Percentiles rank a stretch among this genome's conserved stretches.
phyloP scores from a whole-genome alignment of 371 early-diverging fungal genomes.

The Dichotomocladium elegans region DNA sequence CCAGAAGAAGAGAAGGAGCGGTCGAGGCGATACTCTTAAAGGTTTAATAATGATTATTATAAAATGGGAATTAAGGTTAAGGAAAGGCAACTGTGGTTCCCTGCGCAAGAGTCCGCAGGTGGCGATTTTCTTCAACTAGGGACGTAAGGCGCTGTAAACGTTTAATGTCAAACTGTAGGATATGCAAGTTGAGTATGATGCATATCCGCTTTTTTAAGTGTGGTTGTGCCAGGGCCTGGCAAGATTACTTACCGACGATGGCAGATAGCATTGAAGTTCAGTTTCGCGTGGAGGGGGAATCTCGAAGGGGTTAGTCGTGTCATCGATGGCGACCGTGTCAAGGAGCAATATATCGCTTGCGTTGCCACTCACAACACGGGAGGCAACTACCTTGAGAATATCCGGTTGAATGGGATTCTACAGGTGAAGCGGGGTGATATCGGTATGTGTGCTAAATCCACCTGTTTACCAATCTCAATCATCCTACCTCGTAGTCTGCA shows the following conservation, averaged over 20 bases:
- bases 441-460: neutral
- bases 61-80: neutral
- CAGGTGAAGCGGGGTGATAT: neutral
- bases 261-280: conserved; percentile 52
- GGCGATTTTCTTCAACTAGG: conserved; percentile 1
- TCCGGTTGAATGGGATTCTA: conserved; percentile 83
- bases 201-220: neutral
- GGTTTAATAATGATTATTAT: neutral
- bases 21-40: too few species aligned
- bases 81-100: conserved; percentile 7
- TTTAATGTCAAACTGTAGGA: conserved; percentile 27
- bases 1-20: neutral
- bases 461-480: neutral
- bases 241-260: conserved; percentile 47
- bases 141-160: conserved; percentile 30
- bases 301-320: conserved; percentile 60
- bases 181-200: neutral
- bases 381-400: conserved; percentile 85
- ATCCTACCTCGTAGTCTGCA: conserved; percentile 68
- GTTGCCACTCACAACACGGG: conserved; percentile 82
- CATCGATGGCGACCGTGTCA: conserved; percentile 78
- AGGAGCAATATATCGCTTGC: conserved; percentile 85
- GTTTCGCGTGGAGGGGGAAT: conserved; percentile 56
- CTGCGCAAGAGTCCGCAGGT: neutral
- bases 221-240: too few species aligned